Evolutionary conservation across 2,329 filamentous ascomycete species (phyloP).

Genomic region (Plenodomus biglobosus): DNA sequence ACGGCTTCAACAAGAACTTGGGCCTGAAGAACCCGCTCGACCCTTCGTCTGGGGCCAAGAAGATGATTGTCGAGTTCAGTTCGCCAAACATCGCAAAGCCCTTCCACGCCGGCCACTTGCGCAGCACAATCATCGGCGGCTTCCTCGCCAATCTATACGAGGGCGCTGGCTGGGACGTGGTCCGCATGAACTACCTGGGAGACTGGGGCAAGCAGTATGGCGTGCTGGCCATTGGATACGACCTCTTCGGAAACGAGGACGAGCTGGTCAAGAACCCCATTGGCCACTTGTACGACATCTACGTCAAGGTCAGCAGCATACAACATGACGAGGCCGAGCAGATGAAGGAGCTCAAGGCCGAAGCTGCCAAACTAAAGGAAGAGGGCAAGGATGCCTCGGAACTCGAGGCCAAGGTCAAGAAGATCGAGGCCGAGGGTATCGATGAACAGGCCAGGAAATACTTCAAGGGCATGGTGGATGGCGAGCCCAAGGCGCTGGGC

Average conservation of each 20-base stretch:
- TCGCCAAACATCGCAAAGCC: slow-evolving; percentile 86
- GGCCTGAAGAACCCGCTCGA: slow-evolving; percentile 65
- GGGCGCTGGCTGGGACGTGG: slow-evolving; percentile 68
- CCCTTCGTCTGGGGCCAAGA: slow-evolving; percentile 63
- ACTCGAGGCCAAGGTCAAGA: slow-evolving; percentile 46
- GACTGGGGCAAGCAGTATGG: slow-evolving; percentile 79
- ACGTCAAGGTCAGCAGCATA: slow-evolving; percentile 71
- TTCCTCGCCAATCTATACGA: slow-evolving; percentile 71
- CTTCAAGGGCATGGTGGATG: slow-evolving; percentile 69
- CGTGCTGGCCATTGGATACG: slow-evolving; percentile 71
- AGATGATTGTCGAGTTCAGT: slow-evolving; percentile 76
- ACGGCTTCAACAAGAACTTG: slow-evolving; percentile 62
- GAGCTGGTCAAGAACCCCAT: slow-evolving; percentile 72
- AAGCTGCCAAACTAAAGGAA: slow-evolving; percentile 40
- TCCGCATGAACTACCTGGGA: slow-evolving; percentile 73
- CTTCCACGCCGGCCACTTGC: slow-evolving; percentile 73
- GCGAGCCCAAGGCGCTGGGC: slow-evolving; percentile 59
- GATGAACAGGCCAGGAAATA: slow-evolving; percentile 75
- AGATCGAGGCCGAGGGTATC: slow-evolving; percentile 42
- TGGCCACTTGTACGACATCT: slow-evolving; percentile 79
- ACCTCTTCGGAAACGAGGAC: slow-evolving; percentile 73
- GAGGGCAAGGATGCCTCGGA: slow-evolving; percentile 48
- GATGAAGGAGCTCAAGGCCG: slow-evolving; percentile 59
- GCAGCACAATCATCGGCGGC: slow-evolving; percentile 75
- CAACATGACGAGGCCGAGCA: slow-evolving; percentile 66